Evolutionary conservation across 2,329 filamentous ascomycete species (phyloP).

Genomic region (Verticillium zaregamsianum): DNA sequence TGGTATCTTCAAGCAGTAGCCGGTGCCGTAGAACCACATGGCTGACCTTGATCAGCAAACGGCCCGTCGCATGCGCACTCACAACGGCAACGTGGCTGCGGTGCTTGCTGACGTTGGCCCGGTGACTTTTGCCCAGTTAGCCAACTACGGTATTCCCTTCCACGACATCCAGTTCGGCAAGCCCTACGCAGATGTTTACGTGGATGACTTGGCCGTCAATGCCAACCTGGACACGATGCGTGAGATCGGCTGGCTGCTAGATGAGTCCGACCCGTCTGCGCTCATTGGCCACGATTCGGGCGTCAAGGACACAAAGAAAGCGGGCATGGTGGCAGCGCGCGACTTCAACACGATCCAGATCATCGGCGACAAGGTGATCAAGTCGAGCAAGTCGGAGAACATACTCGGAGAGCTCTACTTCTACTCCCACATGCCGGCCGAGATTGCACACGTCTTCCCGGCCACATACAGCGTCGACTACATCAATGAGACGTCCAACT

Average conservation of each 20-base stretch:
- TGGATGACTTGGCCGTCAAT: conserved; percentile 21
- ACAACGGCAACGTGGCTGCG: conserved; percentile 20
- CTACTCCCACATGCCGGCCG: conserved; percentile 23
- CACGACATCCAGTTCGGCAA: conserved; percentile 25
- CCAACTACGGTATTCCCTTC: conserved; percentile 21
- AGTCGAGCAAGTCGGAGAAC: conserved; percentile 23
- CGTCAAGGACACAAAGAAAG: conserved; percentile 16
- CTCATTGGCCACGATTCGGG: conserved; percentile 10
- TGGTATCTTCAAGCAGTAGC: too few species aligned
- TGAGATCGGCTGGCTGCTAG: conserved; percentile 24
- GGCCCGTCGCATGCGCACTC: conserved; percentile 21
- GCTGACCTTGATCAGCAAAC: conserved; percentile 14
- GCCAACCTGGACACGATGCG: conserved; percentile 22
- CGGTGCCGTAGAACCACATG: too few species aligned
- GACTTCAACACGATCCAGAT: conserved; percentile 26
- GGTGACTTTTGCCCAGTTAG: conserved; percentile 20
- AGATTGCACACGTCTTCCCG: conserved; percentile 17
- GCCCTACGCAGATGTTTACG: conserved; percentile 24
- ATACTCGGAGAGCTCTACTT: conserved; percentile 27
- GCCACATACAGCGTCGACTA: conserved; percentile 20
- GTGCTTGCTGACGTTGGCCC: conserved; percentile 21
- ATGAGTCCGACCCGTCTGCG: conserved; percentile 15
- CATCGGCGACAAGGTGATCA: conserved; percentile 23
- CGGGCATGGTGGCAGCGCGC: conserved; percentile 22
- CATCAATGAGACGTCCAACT: conserved; percentile 19